These are phyloP conservation scores for Cystobasidium onofrii DNA, from an alignment of 768 basidiomycete genomes.

Conservation along the genomic window DNA sequence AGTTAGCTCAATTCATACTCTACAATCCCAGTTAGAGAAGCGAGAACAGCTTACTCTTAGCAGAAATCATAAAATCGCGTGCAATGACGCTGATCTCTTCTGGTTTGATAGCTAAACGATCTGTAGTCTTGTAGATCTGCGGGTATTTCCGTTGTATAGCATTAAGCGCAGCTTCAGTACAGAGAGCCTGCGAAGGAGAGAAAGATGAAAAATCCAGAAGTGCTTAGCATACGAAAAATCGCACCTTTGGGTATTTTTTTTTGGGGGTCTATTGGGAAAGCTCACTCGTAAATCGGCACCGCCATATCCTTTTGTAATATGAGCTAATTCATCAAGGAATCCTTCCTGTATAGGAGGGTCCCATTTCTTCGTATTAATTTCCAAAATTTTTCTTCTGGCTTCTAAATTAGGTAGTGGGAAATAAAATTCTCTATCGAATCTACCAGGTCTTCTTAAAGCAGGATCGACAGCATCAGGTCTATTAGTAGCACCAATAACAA, in stretches of 20 bases:
- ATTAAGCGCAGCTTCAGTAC: constrained; percentile 92
- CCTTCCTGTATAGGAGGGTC: constrained; percentile 62
- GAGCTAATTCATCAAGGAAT: constrained; percentile 62
- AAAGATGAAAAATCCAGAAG: background rate
- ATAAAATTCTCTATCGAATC: constrained; percentile 97
- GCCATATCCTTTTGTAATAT: constrained; percentile 91
- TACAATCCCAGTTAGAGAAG: too few species aligned
- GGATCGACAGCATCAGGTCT: constrained; percentile 96
- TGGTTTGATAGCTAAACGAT: constrained; percentile 73
- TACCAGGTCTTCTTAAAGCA: constrained; percentile 80
- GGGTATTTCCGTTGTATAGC: constrained; percentile 93
- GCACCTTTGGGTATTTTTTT: too few species aligned
- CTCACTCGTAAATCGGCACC: constrained; percentile 90
- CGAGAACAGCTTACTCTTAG: constrained; percentile 65
- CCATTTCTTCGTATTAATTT: constrained; percentile 86
- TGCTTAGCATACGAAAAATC: too few species aligned
- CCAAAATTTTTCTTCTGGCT: constrained; percentile 77
- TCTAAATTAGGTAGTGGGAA: constrained; percentile 79
- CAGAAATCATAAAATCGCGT: constrained; percentile 92
- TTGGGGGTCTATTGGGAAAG: too few species aligned
- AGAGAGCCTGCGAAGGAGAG: constrained; percentile 61
- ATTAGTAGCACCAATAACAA: constrained; percentile 97
- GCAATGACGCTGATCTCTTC: constrained; percentile 74
- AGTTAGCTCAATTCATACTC: background rate
- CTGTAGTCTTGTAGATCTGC: constrained; percentile 87